Base-by-base conservation (phyloP, 139 green algal genomes). In the Chlamydomonas sp. region DNA sequence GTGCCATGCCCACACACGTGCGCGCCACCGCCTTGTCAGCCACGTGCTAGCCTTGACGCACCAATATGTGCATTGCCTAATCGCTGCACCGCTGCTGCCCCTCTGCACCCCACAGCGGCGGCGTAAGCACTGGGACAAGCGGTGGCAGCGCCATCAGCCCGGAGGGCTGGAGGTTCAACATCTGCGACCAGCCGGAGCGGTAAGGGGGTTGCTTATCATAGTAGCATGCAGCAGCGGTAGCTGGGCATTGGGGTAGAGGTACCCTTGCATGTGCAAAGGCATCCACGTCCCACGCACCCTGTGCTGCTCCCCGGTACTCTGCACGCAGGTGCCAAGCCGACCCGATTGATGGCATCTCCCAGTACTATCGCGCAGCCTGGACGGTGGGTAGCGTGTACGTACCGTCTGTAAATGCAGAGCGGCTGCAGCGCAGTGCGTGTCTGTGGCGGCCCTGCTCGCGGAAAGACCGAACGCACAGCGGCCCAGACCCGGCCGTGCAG, bases 91-190 rank as follows among this genome's bases (percentile, higher is more conserved):
- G 17, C 14, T 62, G 64, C 59, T 63, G 6, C 60, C 49, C 63
- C 76, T 58, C 68, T 75, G 6, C 58, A 9, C 83, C 69, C 57
- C 69, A 68, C 67, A 78, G 66, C 7, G 15, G 75, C 17, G 90
- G 91, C 8, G 20, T 64, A 8, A 94, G 91, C 80, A 91, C 73
- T 59, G 92, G 90, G n/a, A 91, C 60, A 82, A 95, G 93, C 80
- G 95, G 96, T 58, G 96, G 96, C 20, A 95, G 89, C 73, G 95
- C 93, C 63, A 97, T 97, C 81, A 89, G 86, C 57, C 5, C 84
- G 7, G 77, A 92, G 84, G 96, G 93, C 60, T 96, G 92, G 91
- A 77, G 93, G 49, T 95, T 94, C 91, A 95, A 94, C 90, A 94
- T 96, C 59, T 96, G 93, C 78, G 85, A 92, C 20, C 90, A 96